Conservation (phyloP, 2,329 filamentous ascomycete genomes). For the Pezicula radicicola region DNA sequence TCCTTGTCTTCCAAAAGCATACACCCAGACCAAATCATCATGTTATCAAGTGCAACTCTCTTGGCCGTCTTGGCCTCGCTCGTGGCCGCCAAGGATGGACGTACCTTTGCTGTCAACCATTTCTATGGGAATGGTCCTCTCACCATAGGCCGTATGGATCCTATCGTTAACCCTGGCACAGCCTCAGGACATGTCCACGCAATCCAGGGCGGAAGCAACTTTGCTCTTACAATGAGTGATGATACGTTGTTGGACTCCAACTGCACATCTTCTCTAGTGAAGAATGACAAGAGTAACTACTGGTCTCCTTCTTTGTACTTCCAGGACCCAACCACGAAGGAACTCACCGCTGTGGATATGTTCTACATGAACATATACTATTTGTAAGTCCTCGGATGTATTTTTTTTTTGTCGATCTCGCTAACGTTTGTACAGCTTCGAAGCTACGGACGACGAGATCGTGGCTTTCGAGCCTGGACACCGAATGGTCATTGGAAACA, state of each 20-base stretch:
- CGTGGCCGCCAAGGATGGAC: slow-evolving; percentile 22
- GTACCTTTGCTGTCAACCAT: slow-evolving; percentile 66
- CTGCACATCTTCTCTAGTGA: slow-evolving; percentile 80
- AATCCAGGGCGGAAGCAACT: slow-evolving; percentile 62
- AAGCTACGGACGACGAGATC: slow-evolving; percentile 60
- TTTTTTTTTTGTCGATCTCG: slow-evolving; percentile 1
- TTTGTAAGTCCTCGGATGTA: slow-evolving; percentile 44
- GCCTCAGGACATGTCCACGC: slow-evolving; percentile 68
- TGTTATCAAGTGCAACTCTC: slow-evolving; percentile 19
- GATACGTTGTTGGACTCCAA: slow-evolving; percentile 54
- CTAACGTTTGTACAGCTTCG: slow-evolving; percentile 45
- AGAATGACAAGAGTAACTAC: slow-evolving; percentile 82
- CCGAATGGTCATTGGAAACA: slow-evolving; percentile 77
- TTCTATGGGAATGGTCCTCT: slow-evolving; percentile 65
- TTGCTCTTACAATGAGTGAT: slow-evolving; percentile 56
- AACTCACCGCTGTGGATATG: slow-evolving; percentile 52
- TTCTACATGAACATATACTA: slow-evolving; percentile 79
- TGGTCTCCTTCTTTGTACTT: slow-evolving; percentile 84
- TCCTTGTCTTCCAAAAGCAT: background rate
- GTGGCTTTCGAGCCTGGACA: slow-evolving; percentile 74
- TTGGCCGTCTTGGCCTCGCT: slow-evolving; percentile 17
- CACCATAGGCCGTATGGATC: slow-evolving; percentile 68
- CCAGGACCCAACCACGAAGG: slow-evolving; percentile 58
- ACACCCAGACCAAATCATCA: slow-evolving; percentile 6
- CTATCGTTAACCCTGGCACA: slow-evolving; percentile 63